These are phyloP conservation scores for Rhizomucor pusillus DNA, from an alignment of 371 early-diverging fungal genomes.

Conservation along the genomic window DNA sequence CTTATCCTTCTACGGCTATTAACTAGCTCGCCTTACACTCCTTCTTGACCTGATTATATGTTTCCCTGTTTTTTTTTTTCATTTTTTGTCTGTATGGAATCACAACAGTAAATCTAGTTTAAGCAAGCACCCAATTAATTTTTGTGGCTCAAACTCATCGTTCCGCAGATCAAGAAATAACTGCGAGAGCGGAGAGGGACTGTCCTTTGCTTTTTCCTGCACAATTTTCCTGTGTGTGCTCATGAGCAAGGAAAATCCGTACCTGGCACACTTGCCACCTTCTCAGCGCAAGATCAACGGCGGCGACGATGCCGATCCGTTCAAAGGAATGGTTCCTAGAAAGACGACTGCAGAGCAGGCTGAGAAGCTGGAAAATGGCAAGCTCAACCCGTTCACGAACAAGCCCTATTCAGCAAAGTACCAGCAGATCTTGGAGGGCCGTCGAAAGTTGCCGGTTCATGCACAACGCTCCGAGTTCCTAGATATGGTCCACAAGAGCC, in stretches of 20 bases:
- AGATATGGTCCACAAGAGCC: slow-evolving; percentile 80
- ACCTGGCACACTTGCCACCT: slow-evolving; percentile 56
- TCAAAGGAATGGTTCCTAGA: slow-evolving; percentile 55
- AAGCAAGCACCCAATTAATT: no score
- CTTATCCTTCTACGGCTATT: no score
- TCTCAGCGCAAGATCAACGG: slow-evolving; percentile 31
- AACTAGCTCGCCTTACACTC: no score
- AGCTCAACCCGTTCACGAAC: slow-evolving; percentile 79
- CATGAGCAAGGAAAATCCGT: slow-evolving; percentile 50
- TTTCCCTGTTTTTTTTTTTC: no score
- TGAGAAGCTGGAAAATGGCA: slow-evolving; percentile 71
- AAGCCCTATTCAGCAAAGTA: slow-evolving; percentile 79
- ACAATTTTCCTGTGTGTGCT: neutral
- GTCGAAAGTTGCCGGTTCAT: slow-evolving; percentile 87
- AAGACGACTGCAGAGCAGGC: slow-evolving; percentile 74
- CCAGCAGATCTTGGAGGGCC: slow-evolving; percentile 74
- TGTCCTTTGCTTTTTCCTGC: no score
- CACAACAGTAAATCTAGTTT: no score
- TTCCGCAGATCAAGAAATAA: no score
- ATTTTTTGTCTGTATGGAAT: no score
- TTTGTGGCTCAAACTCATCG: no score
- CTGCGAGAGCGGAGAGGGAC: no score
- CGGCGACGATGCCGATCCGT: slow-evolving; percentile 10
- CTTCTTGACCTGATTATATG: no score
- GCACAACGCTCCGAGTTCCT: slow-evolving; percentile 86